Evolutionary conservation across 352 stramenopile genomes (phyloP), one percentile per base, ranked within the genome.

Genomic region (Globisporangium ultimum): DNA sequence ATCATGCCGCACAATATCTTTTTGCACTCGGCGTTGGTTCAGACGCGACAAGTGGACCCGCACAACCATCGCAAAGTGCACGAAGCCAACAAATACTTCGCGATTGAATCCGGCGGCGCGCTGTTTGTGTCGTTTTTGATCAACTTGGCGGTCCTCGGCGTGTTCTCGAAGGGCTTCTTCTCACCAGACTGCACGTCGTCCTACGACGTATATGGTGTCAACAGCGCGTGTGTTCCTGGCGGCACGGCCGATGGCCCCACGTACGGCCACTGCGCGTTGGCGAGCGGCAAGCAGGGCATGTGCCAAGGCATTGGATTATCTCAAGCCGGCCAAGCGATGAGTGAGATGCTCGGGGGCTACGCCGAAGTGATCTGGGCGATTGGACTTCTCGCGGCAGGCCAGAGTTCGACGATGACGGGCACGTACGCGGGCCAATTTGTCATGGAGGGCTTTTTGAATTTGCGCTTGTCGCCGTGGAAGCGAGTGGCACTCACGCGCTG

Each of bases 401-500:
- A 99, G 64, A 96, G 81, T 66, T 94, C 86, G 34, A 98, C 95
- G 21, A 98, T 99, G 86, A 98, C 96, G 2, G 96, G 95, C 28
- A 99, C 96, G 7, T 98, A 98, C 66, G 96, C 96, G 0, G 96
- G 96, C 12, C 96, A 98, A 70, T 98, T 98, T 55, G 93, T 99
- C 28, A 98, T 98, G 95, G 91, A 98, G 74, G 95, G 95, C 0
- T 99, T 99, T 57, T 69, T 98, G n/a, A 79, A 97, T 49, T 71
- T 98, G 24, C 80, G 87, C 36, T 58, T 98, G 11, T 80, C 93
- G 6, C 77, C 91, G 18, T 70, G 81, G 81, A 91, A 91, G 61
- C 81, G 81, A 54, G 81, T 91, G 12, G 75, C 76, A 0, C 58
- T 92, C 14, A 99, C 96, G 4, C 88, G 95, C 17, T 85, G 93